Evolutionary conservation across 371 early-diverging fungal genomes (phyloP).

Genomic region (Cokeromyces recurvatus): DNA sequence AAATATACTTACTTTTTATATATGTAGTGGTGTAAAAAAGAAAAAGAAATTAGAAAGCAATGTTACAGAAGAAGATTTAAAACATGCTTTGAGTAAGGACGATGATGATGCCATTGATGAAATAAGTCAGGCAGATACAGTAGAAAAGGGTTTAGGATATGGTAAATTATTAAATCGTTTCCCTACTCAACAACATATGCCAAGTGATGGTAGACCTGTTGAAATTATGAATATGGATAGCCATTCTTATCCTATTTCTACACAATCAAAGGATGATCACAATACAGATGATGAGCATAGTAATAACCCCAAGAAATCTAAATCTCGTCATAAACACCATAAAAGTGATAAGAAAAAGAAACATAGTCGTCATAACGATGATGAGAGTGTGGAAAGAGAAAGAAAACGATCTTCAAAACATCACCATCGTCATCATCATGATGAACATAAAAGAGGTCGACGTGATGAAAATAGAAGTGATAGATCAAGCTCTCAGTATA

Average conservation of each 20-base stretch:
- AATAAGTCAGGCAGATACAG: conserved; percentile 16
- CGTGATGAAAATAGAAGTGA: background rate
- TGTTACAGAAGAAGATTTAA: conserved; percentile 57
- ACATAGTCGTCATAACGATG: conserved; percentile 14
- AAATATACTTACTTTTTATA: background rate
- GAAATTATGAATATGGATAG: conserved; percentile 22
- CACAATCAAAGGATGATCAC: background rate
- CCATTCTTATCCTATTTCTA: background rate
- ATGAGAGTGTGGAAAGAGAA: conserved; percentile 8
- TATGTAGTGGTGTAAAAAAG: conserved; percentile 53
- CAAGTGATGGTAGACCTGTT: conserved; percentile 8
- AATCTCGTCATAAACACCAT: conserved; percentile 34
- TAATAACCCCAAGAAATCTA: conserved; percentile 36
- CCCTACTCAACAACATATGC: conserved; percentile 1
- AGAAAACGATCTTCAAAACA: too few relatives aligned
- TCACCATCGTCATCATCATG: conserved; percentile 3
- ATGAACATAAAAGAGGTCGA: background rate
- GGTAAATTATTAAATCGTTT: conserved; percentile 32
- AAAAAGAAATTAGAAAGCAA: conserved; percentile 47
- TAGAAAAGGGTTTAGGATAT: conserved; percentile 62
- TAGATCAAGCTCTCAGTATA: too few relatives aligned
- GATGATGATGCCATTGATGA: conserved; percentile 39
- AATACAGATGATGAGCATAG: conserved; percentile 16
- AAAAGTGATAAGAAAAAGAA: conserved; percentile 21
- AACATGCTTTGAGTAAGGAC: conserved; percentile 44